phyloP scores from a whole-genome alignment of 495 filamentous ascomycete species.

The Neurospora terricola region DNA sequence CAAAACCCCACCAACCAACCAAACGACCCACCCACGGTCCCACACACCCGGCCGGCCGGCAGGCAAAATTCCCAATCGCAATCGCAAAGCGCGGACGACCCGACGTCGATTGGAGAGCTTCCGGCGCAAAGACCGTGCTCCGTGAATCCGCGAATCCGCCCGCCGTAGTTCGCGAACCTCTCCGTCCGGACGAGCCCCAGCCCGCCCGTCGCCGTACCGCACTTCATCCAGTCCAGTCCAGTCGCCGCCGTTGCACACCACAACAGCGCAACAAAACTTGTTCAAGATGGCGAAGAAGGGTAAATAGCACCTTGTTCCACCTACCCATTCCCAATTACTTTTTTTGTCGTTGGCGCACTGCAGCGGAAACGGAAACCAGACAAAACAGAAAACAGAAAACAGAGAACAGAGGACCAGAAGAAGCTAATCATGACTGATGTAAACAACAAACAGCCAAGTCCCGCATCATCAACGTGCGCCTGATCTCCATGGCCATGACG shows the following conservation, averaged over 20 bases:
- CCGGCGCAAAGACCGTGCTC: neutral
- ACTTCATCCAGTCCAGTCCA: neutral
- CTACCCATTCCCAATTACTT: neutral
- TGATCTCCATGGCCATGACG: constrained; percentile 97
- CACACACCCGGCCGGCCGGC: neutral
- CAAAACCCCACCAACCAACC: neutral
- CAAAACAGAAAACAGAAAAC: no score
- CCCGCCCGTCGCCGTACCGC: neutral
- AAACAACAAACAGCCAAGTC: constrained; percentile 60
- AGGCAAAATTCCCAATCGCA: neutral
- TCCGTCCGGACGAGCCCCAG: neutral
- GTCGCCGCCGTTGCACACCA: neutral
- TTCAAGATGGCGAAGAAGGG: constrained; percentile 47
- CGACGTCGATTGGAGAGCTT: neutral
- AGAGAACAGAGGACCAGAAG: neutral
- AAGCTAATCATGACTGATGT: neutral
- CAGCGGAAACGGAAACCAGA: no score
- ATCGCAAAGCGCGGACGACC: neutral
- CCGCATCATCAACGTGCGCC: constrained; percentile 81
- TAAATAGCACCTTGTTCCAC: constrained; percentile 8
- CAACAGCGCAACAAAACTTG: neutral
- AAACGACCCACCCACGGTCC: neutral
- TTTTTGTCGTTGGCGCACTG: neutral
- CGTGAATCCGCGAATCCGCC: neutral
- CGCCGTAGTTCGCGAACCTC: neutral